These are phyloP conservation scores for Thalassiosira oceanica DNA, from an alignment of 352 stramenopile species.

Conservation along the genomic window DNA sequence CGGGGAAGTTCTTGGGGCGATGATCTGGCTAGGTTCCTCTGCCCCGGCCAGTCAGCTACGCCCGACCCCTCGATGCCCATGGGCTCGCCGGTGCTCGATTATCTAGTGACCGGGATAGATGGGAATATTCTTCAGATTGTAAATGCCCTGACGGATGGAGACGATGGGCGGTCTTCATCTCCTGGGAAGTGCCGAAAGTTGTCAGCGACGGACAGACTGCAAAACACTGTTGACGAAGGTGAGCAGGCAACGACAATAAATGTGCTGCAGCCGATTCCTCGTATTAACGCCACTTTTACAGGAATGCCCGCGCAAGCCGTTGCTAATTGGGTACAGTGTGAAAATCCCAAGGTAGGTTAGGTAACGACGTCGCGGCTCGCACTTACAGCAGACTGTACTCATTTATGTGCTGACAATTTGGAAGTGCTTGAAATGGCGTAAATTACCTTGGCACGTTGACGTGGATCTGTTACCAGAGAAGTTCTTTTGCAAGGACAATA, in stretches of 20 bases:
- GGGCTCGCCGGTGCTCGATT: slow-evolving; percentile 79
- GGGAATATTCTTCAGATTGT: slow-evolving; percentile 67
- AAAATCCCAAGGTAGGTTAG: slow-evolving; percentile 74
- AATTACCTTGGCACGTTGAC: slow-evolving; percentile 80
- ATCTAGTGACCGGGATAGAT: slow-evolving; percentile 78
- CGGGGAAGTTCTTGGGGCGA: slow-evolving; percentile 71
- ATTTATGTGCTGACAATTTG: no score
- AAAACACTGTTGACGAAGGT: slow-evolving; percentile 76
- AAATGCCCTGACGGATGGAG: no score
- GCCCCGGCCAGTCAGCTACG: slow-evolving; percentile 16
- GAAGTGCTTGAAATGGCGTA: slow-evolving; percentile 69
- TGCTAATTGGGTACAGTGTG: slow-evolving; percentile 81
- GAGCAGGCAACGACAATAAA: no score
- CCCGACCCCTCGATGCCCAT: slow-evolving; percentile 56
- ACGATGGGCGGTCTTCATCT: slow-evolving; percentile 1
- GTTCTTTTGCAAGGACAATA: slow-evolving; percentile 82
- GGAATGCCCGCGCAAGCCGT: slow-evolving; percentile 76
- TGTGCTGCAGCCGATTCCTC: no score
- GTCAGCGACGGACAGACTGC: slow-evolving; percentile 48
- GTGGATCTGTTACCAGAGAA: slow-evolving; percentile 76
- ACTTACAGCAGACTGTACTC: no score
- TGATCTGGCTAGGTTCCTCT: slow-evolving; percentile 63
- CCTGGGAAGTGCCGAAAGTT: no score
- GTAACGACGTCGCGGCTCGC: slow-evolving; percentile 77
- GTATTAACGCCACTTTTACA: no score